These are phyloP conservation scores for Prunus mongolica DNA, from an alignment of 306 rosid species.

Conservation along the genomic window DNA sequence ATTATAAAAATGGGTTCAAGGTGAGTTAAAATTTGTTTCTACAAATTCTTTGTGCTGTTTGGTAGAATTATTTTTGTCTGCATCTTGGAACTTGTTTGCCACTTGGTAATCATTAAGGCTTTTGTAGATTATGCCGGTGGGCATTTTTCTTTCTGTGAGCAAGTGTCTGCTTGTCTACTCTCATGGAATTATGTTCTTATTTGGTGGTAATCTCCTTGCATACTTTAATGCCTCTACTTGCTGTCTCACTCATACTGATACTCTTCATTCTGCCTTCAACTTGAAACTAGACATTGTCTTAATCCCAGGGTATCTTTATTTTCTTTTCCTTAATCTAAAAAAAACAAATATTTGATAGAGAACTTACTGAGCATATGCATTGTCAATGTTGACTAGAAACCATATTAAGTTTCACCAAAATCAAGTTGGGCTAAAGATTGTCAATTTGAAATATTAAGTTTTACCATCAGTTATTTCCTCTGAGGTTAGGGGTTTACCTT, in stretches of 20 bases:
- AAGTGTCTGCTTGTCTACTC: conserved; percentile 13
- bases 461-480: background rate
- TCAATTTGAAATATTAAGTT: background rate
- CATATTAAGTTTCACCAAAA: background rate
- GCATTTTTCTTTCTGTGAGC: conserved; percentile 9
- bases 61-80: background rate
- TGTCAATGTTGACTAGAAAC: no score
- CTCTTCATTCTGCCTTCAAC: no score
- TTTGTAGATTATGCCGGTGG: background rate
- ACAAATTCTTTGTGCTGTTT: conserved; percentile 8
- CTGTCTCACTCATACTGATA: no score
- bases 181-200: no score
- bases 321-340: no score
- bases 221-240: no score
- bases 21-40: conserved; percentile 42
- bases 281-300: no score
- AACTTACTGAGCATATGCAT: no score
- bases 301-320: no score
- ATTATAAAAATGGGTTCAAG: conserved; percentile 78
- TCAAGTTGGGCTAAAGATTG: background rate
- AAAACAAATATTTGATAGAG: no score
- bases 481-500: background rate
- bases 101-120: conserved; percentile 25
- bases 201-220: no score
- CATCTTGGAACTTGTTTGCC: background rate